Percentiles rank a stretch among this genome's conserved stretches.
Evolutionary conservation across 352 stramenopile species (phyloP).

Genomic region (Phytophthora foliorum): DNA sequence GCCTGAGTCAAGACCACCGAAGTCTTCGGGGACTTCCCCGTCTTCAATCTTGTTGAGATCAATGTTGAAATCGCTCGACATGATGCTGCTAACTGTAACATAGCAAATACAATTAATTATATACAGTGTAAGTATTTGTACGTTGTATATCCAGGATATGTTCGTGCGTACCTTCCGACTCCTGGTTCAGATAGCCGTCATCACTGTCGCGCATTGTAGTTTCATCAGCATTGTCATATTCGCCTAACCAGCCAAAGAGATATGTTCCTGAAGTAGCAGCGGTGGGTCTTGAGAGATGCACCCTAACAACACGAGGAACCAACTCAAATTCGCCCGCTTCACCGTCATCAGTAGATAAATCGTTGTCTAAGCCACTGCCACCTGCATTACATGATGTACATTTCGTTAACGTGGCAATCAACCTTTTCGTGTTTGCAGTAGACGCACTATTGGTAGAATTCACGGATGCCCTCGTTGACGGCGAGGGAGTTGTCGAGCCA

Average conservation of each 20-base stretch:
- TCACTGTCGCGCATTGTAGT: too few relatives aligned
- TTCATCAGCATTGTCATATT: too few relatives aligned
- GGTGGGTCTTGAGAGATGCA: too few relatives aligned
- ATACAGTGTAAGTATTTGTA: too few relatives aligned
- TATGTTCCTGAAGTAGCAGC: too few relatives aligned
- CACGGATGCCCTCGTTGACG: background rate
- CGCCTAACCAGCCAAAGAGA: too few relatives aligned
- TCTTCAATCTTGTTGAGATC: slow-evolving; percentile 1
- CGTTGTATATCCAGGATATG: background rate
- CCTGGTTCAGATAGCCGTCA: too few relatives aligned
- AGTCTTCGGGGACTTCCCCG: background rate
- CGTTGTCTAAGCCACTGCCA: background rate
- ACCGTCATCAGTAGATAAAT: background rate
- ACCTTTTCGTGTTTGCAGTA: background rate
- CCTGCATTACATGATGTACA: background rate
- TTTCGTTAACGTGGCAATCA: background rate
- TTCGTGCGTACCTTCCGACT: background rate
- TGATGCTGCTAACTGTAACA: background rate
- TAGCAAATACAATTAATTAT: background rate
- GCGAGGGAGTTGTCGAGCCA: background rate
- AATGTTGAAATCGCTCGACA: background rate
- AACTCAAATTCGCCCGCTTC: too few relatives aligned
- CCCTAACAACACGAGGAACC: background rate
- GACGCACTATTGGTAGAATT: background rate
- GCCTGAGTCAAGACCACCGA: background rate